These are phyloP conservation scores for Colletotrichum noveboracense DNA, from an alignment of 2,329 filamentous ascomycete genomes.

Conservation along the genomic window DNA sequence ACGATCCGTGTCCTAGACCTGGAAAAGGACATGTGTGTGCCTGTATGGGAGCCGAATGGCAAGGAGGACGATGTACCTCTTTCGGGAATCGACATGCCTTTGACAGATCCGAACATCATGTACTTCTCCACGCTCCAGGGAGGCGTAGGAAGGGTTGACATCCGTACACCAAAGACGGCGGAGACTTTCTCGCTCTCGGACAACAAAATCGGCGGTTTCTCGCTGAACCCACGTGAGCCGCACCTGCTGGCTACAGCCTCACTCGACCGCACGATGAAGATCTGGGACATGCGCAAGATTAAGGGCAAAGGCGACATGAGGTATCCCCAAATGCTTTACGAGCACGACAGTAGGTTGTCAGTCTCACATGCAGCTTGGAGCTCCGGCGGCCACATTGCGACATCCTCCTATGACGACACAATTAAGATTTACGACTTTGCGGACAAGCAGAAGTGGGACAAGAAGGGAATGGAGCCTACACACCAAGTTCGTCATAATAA, in stretches of 20 bases:
- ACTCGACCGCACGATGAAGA: conserved; percentile 84
- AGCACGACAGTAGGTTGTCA: conserved; percentile 82
- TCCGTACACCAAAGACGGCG: conserved; percentile 62
- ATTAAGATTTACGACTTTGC: conserved; percentile 90
- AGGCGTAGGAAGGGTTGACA: conserved; percentile 80
- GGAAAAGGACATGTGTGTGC: conserved; percentile 76
- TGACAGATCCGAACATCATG: conserved; percentile 72
- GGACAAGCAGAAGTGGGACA: conserved; percentile 62
- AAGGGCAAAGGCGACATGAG: conserved; percentile 64
- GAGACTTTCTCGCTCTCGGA: conserved; percentile 80
- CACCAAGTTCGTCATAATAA: conserved; percentile 77
- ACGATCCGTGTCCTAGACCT: conserved; percentile 89
- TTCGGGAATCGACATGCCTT: conserved; percentile 81
- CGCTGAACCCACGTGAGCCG: conserved; percentile 77
- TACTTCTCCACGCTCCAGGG: conserved; percentile 90
- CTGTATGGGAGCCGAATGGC: conserved; percentile 79
- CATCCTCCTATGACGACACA: conserved; percentile 92
- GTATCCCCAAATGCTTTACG: conserved; percentile 74
- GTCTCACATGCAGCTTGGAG: conserved; percentile 96
- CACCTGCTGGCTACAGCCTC: conserved; percentile 90
- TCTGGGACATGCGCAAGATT: conserved; percentile 92
- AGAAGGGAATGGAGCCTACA: conserved; percentile 70
- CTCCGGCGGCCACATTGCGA: conserved; percentile 82
- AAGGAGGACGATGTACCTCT: conserved; percentile 76
- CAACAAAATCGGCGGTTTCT: conserved; percentile 96